These are phyloP conservation scores for Pseudohalonectria lignicola DNA, from an alignment of 2,329 filamentous ascomycete genomes.

Conservation along the genomic window DNA sequence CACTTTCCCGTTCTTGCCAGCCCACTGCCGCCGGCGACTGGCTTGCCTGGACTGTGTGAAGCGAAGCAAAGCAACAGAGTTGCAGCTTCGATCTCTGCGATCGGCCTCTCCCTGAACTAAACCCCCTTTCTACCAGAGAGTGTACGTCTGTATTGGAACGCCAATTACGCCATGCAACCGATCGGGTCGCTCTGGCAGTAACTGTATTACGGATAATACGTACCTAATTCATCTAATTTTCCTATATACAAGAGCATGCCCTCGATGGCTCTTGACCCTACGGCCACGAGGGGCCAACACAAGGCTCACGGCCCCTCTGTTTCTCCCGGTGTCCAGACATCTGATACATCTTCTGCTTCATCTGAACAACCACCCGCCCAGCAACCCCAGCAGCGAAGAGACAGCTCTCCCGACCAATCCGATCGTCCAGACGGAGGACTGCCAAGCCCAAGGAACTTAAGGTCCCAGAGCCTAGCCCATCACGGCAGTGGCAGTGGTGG, in stretches of 20 bases:
- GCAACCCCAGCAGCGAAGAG: conserved; percentile 6
- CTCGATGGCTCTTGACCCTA: neutral
- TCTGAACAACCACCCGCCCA: conserved; percentile 7
- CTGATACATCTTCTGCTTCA: conserved; percentile 13
- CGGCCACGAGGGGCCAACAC: neutral
- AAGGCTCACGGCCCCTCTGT: conserved; percentile 4
- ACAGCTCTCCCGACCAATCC: conserved; percentile 2
- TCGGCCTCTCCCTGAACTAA: neutral
- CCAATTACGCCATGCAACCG: neutral
- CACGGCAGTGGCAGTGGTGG: too few relatives aligned
- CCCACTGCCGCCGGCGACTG: too few relatives aligned
- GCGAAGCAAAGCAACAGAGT: too few relatives aligned
- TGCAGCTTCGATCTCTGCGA: neutral
- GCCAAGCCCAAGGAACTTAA: conserved; percentile 16
- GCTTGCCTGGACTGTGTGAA: too few relatives aligned
- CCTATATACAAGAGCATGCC: neutral
- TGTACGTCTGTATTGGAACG: neutral
- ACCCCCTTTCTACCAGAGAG: neutral
- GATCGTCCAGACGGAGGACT: conserved; percentile 5
- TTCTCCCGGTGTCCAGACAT: conserved; percentile 3
- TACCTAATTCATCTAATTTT: too few relatives aligned
- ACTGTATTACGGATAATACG: too few relatives aligned
- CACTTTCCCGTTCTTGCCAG: too few relatives aligned
- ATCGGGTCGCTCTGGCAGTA: neutral
- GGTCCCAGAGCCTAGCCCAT: conserved; percentile 18